Conservation (phyloP, 1,284 basidiomycete genomes). For the Athelia psychrophila region DNA sequence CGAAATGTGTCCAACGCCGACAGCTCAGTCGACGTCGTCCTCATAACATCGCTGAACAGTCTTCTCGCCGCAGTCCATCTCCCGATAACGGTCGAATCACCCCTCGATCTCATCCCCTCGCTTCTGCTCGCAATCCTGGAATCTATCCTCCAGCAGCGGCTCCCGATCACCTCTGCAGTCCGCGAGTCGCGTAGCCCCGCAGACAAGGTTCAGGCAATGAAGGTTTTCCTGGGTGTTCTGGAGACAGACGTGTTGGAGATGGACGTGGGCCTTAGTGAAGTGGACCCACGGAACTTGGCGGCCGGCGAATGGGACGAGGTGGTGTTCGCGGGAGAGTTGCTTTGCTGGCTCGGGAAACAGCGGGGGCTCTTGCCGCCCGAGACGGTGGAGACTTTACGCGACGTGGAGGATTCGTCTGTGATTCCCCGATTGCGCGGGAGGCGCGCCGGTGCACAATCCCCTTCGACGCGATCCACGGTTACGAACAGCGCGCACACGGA, state of each 20-base stretch:
- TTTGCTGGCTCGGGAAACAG: conserved; percentile 61
- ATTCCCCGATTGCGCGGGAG: conserved; percentile 2
- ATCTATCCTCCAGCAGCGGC: conserved; percentile 46
- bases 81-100: conserved; percentile 52
- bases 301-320: conserved; percentile 61
- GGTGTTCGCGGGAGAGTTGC: conserved; percentile 56
- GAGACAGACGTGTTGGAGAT: conserved; percentile 62
- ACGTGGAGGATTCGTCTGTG: conserved; percentile 20
- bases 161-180: conserved; percentile 40
- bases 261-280: conserved; percentile 57
- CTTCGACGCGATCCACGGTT: conserved; percentile 33
- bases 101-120: conserved; percentile 67
- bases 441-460: conserved; percentile 12
- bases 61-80: conserved; percentile 51
- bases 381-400: conserved; percentile 7
- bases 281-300: conserved; percentile 63
- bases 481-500: conserved; percentile 26
- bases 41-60: conserved; percentile 34
- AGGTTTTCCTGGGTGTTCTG: conserved; percentile 74
- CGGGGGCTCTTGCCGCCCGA: conserved; percentile 32
- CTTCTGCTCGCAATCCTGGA: conserved; percentile 66
- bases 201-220: conserved; percentile 58
- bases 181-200: conserved; percentile 37
- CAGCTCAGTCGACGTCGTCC: conserved; percentile 2
- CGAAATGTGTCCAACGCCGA: neutral